Evolutionary conservation across 1,139 yeast species (phyloP), one percentile per base, ranked within the genome.

Genomic region (Blastobotrys aristatus): DNA sequence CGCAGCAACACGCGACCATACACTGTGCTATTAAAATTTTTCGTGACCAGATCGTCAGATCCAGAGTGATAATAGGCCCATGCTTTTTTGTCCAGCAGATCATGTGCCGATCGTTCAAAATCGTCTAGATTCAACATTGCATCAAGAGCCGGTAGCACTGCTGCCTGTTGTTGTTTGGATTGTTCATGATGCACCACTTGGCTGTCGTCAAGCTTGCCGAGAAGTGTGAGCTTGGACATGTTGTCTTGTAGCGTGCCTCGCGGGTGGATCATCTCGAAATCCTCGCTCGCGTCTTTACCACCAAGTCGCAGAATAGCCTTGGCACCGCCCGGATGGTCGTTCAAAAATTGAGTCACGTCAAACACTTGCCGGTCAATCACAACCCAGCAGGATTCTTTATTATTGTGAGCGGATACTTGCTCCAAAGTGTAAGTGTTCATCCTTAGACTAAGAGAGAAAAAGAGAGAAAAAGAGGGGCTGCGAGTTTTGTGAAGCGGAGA

Each of bases 41-140:
- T 62, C 5, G 81, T 74, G 44, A 75, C 65, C 58, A 75, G 75
- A 58, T 77, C 82, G 53, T 77, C 81, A 52, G 76, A 67, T 1
- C 78, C 81, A 22, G 79, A 74, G 22, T 73, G 72, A 57, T 77
- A 77, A 58, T 77, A 77, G 2, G 77, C 79, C 82, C 82, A 77
- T 0, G 79, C 80, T 26, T 70, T 70, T 49, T 69, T 68, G 30
- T 71, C 72, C 73, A 77, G 60, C 40, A 72, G 62, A 46, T 72
- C 69, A 39, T 75, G 65, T 16, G 82, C 81, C 17, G 76, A 77
- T 55, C 64, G 70, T 57, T 76, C 80, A 54, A 77, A 76, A 56
- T 77, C 81, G 49, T 65, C 70, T 49, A 77, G 63, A 50, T 76
- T 76, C 59, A 76, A 71, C 53, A 75, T 71, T 49, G 73, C 75